Conservation (phyloP, 768 basidiomycete species). For the Psilocybe tampanensis region DNA sequence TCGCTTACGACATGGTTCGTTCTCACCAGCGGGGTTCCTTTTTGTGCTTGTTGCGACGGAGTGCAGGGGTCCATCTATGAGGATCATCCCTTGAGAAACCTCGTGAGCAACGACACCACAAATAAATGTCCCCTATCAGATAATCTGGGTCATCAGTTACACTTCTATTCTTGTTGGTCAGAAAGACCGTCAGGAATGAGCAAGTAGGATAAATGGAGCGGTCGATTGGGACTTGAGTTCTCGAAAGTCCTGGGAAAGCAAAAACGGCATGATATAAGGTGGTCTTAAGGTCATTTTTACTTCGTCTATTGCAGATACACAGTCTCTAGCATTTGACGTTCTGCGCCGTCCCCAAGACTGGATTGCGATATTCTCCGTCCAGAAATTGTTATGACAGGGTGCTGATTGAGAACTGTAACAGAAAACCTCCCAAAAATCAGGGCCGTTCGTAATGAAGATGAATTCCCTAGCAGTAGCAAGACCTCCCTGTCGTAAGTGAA, state of each 20-base stretch:
- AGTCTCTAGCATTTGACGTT: no score
- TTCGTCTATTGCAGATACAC: no score
- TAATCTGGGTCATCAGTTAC: not conserved
- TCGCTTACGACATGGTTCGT: not conserved
- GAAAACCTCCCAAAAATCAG: not conserved
- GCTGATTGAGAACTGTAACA: no score
- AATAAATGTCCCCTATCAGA: not conserved
- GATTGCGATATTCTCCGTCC: no score
- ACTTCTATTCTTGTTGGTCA: not conserved
- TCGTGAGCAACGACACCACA: not conserved
- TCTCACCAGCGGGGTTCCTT: not conserved
- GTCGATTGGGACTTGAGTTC: not conserved
- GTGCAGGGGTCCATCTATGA: not conserved
- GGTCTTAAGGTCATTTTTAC: not conserved
- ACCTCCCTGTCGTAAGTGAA: not conserved
- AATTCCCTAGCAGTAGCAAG: not conserved
- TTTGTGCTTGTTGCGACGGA: not conserved
- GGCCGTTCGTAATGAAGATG: not conserved
- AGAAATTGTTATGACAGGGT: no score
- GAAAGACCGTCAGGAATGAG: not conserved
- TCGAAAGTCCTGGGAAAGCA: not conserved
- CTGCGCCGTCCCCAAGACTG: no score
- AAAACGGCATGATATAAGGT: not conserved
- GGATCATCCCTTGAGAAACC: not conserved
- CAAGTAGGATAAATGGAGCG: not conserved